Base-by-base conservation (phyloP, 2,329 filamentous ascomycete species). In the Triangularia setosa region DNA sequence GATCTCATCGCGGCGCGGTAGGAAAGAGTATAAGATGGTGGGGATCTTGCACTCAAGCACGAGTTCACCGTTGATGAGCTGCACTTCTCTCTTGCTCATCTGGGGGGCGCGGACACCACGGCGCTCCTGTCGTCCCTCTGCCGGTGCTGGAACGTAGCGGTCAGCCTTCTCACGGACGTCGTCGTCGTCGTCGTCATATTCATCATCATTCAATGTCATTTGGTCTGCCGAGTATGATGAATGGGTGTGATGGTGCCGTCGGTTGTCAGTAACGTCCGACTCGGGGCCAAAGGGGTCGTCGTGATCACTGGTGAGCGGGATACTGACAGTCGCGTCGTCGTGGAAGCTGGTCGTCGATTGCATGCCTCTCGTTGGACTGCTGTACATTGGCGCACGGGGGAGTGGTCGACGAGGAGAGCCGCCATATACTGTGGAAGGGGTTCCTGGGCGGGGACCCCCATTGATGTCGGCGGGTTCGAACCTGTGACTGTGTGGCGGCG, bases 11-110 rank as follows among this genome's bases (percentile, higher is more conserved):
- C 94, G 87, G 16, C 94, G 87, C 0, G 96, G 96, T 67, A 99
- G 80, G 79, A 99, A 99, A 75, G 93, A 97, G 84, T 98, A 96
- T 48, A 99, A 83, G 70, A 98, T 99, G 0, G 95, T 99, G 0
- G 96, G 95, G 70, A 99, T 99, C 79, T 99, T 99, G 83, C 95
- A 98, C 80, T 99, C 95, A 56, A 99, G 83, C 64, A 99, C 94
- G 61, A 99, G 88, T 78, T 99, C 94, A 73, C 95, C 95, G 74
- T 99, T 98, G 83, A 98, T 96, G 54, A 99, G 85, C 72, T 92
- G 89, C 62, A 99, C 95, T 76, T 98, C 94, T 74, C 96, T 97
- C 78, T 89, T 95, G 11, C 90, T 87, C 86, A 94, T 94, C 72
- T 97, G 92, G 2, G 92, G 92, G 28, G 90, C 86, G 69, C 94